Evolutionary conservation across 257 asterid genomes (phyloP), one percentile per base, ranked within the genome.

Genomic region (Echites panduratus): DNA sequence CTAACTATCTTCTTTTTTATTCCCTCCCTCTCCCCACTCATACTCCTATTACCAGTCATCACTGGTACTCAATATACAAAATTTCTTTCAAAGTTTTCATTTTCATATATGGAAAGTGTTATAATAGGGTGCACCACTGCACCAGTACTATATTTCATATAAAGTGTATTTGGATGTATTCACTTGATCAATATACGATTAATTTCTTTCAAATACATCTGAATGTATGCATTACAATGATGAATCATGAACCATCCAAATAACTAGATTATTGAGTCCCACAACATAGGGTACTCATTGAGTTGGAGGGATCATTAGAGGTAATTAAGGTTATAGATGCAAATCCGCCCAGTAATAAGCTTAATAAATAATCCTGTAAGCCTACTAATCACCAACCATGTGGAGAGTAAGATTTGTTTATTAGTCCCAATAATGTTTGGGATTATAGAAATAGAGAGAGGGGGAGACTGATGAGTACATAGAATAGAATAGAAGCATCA

Each of bases 401-500:
- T 77, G 81, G 74, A 49, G 59, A 54, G 68, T 69, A 38, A 59
- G 72, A 47, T 61, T 49, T 66, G 65, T 73, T 78, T 72, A 68
- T 75, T 40, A 62, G 32, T 66, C 64, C 48, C 65, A 66, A 57
- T 75, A 56, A 68, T 45, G 38, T 75, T 29, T 53, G 20, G 63
- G 54, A 63, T 76, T 76, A 68, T 45, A 52, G 59, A 56, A 44
- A 66, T 7, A 50, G 68, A 64, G 44, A 45, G 10, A 49, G 53
- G 17, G 17, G 17, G 67, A 63, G 32, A 45, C 7, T 16, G 5
- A 1, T 17, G 47, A 35, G 79, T 64, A 41, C 66, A 75, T 53
- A 81, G 85, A 85, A 83, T 53, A 81, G 85, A 85, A 83, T 83
- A 83, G 86, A 82, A 83, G 84, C 81, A 86, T 83, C 85, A 77